Evolutionary conservation across 2,329 filamentous ascomycete species (phyloP), one percentile per base, ranked within the genome.

Genomic region (Xylaria sp.): DNA sequence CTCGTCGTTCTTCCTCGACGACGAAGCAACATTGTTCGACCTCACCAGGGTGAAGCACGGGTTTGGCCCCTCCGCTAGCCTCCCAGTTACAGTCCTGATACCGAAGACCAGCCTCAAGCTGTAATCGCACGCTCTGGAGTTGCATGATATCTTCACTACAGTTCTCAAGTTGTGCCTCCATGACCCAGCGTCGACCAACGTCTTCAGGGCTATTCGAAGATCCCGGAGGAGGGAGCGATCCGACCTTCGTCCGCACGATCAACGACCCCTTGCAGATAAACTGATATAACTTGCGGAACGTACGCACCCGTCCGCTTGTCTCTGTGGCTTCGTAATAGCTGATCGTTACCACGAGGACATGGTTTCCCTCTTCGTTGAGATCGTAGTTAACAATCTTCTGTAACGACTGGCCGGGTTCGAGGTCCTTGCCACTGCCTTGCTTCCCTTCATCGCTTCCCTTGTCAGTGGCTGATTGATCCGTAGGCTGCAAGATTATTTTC

Each of bases 91-190:
- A 86, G 69, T 88, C 87, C 48, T 81, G 81, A 73, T 84, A 88
- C 55, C 76, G 74, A 60, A 90, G 78, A 3, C 87, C 86, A 1
- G 81, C 75, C 71, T 86, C 86, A 7, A 87, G 81, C 63, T 89
- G 85, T 66, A 91, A 79, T 39, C 82, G 81, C 37, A 90, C 88
- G 70, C 83, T 84, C 81, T 97, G 93, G 61, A 99, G 86, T 77
- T 92, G 89, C 73, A 98, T 91, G 4, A 90, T 85, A 54, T 91
- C 90, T 78, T 98, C 94, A 56, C 93, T 93, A 77, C 94, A 92
- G 80, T 98, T 99, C 84, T 99, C 96, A 68, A 99, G 82, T 82
- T 99, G 96, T 32, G 95, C 96, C 81, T 99, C 96, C 59, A 99
- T 85, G 15, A 93, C 90, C 87, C 93, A 97, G 68, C 82, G 78